Evolutionary conservation across 1,139 yeast genomes (phyloP), one percentile per base, ranked within the genome.

Genomic region (Hansenula lynferdii): DNA sequence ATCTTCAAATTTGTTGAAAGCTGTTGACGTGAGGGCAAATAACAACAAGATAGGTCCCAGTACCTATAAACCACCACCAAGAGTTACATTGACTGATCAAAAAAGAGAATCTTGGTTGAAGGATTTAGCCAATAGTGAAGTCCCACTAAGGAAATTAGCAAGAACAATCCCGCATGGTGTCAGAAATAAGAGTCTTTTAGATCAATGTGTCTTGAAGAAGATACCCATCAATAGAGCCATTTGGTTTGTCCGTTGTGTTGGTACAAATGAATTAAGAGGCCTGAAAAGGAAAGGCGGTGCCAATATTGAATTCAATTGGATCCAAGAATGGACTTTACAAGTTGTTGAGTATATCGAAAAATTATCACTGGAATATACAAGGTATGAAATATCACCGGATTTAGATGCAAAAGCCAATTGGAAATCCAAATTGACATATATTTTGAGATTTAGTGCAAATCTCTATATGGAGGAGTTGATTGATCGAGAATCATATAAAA

Each of bases 141-240:
- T 83, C 0, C 85, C 96, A 0, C 62, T 90, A 35, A 67, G 74
- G 37, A 76, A 75, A 42, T 71, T 90, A 3, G 75, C 94, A 1
- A 72, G 83, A 39, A 85, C 89, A 26, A 75, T 90, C n/a, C 97
- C 98, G 0, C 96, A 90, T 57, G 97, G 97, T 0, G 75, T 90
- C 19, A 69, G 90, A 47, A 84, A 86, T 56, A 77, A 80, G 49
- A 70, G 74, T 1, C 65, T 90, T 28, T 60, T 90, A 5, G 96
- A 89, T 45, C 84, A 81, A 42, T 71, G 94, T 48, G 72, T 84
- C 45, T 55, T 65, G 28, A 80, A 80, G 51, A 62, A 64, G 25
- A 79, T 90, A 0, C 97, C 97, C 0, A 65, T 83, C 5, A 59
- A 75, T 19, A 66, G 97, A 42, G 96, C 96, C 0, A 62, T 90